phyloP scores from a whole-genome alignment of 78 protist genomes.

The Polysphondylium violaceum region DNA sequence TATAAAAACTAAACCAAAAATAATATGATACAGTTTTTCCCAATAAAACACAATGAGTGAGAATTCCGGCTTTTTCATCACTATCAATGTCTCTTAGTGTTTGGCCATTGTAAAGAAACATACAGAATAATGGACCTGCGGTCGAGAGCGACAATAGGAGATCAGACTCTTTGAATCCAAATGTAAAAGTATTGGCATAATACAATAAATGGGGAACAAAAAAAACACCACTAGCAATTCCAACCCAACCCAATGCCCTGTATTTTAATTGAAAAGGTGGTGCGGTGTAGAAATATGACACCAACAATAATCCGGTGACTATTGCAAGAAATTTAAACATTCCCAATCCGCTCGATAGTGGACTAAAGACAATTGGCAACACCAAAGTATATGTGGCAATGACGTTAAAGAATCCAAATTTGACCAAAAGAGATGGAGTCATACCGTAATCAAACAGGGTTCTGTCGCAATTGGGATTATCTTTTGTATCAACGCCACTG shows the following conservation, averaged over 20 bases:
- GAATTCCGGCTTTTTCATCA: not conserved
- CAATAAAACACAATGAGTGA: not conserved
- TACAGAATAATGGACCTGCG: no score
- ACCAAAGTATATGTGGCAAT: no score
- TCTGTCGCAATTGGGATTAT: not conserved
- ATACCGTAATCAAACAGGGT: not conserved
- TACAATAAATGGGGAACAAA: not conserved
- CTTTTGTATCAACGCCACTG: not conserved
- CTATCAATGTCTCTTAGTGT: not conserved
- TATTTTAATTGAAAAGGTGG: not conserved
- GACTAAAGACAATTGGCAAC: no score
- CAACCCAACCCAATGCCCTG: not conserved
- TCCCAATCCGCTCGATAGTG: no score
- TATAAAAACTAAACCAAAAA: not conserved
- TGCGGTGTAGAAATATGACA: not conserved
- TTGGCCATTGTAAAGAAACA: not conserved
- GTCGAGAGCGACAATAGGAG: not conserved
- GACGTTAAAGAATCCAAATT: no score
- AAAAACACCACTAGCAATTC: not conserved
- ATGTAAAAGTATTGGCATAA: not conserved
- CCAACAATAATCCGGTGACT: no score
- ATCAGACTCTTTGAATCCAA: not conserved
- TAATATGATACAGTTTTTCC: not conserved
- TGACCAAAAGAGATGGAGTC: not conserved
- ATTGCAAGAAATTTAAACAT: no score